Evolutionary conservation across 345 rosid species (phyloP), one percentile per base, ranked within the genome.

Genomic region (Carallia pectinifolia): DNA sequence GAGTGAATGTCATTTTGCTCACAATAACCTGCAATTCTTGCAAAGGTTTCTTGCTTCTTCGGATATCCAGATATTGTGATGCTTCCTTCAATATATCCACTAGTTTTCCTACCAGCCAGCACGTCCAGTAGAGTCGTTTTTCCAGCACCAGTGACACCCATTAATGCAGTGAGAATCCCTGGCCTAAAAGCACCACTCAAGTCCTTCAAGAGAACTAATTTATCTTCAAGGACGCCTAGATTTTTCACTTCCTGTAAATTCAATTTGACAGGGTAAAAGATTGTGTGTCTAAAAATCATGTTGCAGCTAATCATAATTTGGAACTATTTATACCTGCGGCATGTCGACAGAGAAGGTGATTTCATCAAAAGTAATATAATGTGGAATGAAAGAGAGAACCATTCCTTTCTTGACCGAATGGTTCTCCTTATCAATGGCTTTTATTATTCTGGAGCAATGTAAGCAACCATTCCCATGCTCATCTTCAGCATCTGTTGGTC

Each of bases 41-140:
- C 91, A 72, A 87, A 89, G 56, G 92, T 89, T 76, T 85, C 84
- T 81, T 89, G 93, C 17, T 82, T 88, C 79, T 88, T 90, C 0
- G 84, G 88, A 69, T 78, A 86, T 19, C 96, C 96, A 1, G 96
- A 90, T 59, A 90, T 71, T 30, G 75, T 79, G 67, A 90, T 86
- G 64, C 72, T 77, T 4, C 96, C 96, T 31, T 85, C 88, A 6
- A 86, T 82, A 61, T 85, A 85, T 29, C 96, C 93, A 58, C 90
- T 87, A 16, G 89, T 86, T 80, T 90, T 90, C 65, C 96, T 82
- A 61, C 96, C 96, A 16, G 96, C 93, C 17, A 90, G 73, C 62
- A 90, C 96, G 77, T 90, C 96, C 93, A 90, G 85, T 53, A 90
- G 58, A 68, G 96, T 90, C 33, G 96, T 88, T 77, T 90, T 90